Conservation (phyloP, 2,329 filamentous ascomycete species). For the Sporothrix euskadiensis region DNA sequence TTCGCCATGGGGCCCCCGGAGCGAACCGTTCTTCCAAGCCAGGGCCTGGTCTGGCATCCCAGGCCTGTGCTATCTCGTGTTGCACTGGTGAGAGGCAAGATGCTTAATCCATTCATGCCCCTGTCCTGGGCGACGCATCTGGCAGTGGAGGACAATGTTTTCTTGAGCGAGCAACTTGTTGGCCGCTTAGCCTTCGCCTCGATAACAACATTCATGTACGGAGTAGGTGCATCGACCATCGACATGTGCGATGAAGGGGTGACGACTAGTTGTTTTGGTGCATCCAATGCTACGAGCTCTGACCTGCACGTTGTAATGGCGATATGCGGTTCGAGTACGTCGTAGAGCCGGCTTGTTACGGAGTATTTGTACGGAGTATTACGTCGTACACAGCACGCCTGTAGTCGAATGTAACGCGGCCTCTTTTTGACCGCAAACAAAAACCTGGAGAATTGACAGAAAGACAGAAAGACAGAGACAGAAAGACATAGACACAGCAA, state of each 20-base stretch:
- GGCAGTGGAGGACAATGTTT: background rate
- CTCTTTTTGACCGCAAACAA: background rate
- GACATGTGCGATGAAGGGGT: background rate
- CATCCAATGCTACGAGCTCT: background rate
- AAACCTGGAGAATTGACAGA: slow-evolving; percentile 2
- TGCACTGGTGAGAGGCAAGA: slow-evolving; percentile 4
- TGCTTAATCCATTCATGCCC: slow-evolving; percentile 5
- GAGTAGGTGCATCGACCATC: background rate
- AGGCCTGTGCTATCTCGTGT: background rate
- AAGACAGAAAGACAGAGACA: background rate
- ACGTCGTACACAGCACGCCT: no score
- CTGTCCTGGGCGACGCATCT: background rate
- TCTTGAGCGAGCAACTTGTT: background rate
- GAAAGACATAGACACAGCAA: background rate
- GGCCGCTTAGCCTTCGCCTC: background rate
- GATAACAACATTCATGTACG: background rate
- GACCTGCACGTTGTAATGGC: slow-evolving; percentile 12
- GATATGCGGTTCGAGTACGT: background rate
- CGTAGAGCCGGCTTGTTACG: background rate
- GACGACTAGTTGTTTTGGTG: background rate
- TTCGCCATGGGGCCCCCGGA: background rate
- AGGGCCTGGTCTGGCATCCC: background rate
- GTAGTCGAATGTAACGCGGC: background rate
- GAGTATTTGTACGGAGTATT: background rate
- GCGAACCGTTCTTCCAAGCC: slow-evolving; percentile 11